phyloP scores from a whole-genome alignment of 108 stramenopile genomes.

The Parietichytrium sp. region DNA sequence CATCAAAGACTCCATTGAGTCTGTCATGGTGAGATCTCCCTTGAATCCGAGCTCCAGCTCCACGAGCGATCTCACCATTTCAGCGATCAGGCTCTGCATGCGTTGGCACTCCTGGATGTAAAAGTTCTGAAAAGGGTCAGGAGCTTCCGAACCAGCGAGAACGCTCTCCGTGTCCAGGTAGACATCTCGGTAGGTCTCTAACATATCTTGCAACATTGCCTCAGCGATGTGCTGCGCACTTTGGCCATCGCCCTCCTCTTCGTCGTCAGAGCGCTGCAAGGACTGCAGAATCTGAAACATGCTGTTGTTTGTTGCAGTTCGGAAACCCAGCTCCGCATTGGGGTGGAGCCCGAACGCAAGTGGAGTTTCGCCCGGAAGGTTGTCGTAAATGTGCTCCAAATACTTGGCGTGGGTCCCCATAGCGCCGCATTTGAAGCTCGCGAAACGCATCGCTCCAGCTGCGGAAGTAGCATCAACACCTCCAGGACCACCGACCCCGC shows the following conservation, averaged over 20 bases:
- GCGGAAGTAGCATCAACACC: background rate
- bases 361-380: conserved; percentile 51
- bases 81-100: conserved; percentile 58
- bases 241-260: conserved; percentile 41
- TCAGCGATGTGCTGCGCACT: conserved; percentile 49
- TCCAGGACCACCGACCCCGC: conserved; percentile 6
- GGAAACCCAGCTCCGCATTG: conserved; percentile 55
- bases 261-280: conserved; percentile 43
- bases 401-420: conserved; percentile 31
- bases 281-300: conserved; percentile 67
- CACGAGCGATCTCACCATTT: conserved; percentile 43
- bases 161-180: too few relatives aligned
- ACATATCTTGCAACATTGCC: conserved; percentile 57
- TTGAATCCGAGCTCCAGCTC: conserved; percentile 55
- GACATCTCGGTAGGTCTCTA: conserved; percentile 47
- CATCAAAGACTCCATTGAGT: conserved; percentile 61
- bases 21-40: conserved; percentile 52
- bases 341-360: conserved; percentile 60
- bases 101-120: conserved; percentile 64
- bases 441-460: background rate
- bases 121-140: conserved; percentile 54
- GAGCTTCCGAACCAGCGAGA: conserved; percentile 41
- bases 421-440: background rate
- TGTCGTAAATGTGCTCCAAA: conserved; percentile 45
- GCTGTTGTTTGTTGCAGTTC: conserved; percentile 48